Base-by-base conservation (phyloP, 495 filamentous ascomycete species). In the Pseudoneurospora amorphoporcata region DNA sequence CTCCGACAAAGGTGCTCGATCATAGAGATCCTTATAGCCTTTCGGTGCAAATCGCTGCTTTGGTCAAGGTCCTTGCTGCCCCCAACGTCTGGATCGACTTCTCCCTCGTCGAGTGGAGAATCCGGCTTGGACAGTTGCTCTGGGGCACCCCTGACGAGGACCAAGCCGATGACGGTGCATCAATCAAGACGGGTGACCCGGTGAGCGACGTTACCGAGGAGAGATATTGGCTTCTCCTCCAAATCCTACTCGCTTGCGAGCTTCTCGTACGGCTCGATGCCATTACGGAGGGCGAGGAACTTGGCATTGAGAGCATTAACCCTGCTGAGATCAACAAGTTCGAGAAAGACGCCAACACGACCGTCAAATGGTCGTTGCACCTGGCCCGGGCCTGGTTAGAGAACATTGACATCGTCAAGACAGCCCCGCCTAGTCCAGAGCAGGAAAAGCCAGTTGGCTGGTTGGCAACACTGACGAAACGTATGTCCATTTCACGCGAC, bases 321-420 rank as follows among this genome's bases (percentile, higher is more conserved):
- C 78, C 83, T 8, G 84, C 88, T 16, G 91, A 94, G 72, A 84
- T 90, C 37, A 82, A 84, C 38, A 83, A 85, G 12, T 92, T 93
- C 69, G 88, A 91, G 39, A 86, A 86, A 73, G 82, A 90, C 42
- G 87, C 89, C 29, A 90, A 87, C 39, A 82, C 83, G 17, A 92
- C 92, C 73, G 88, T 94, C 16, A 89, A 90, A 75, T 97, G 93
- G 93, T 92, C 94, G 74, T 79, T 97, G 39, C 81, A 94, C 19
- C 85, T 93, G 40, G 92, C 91, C 40, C 87, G 91, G 17, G 84
- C 88, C 3, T 94, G 93, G 83, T 84, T 95, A 16, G 91, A 94
- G 74, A 93, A 92, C 77, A 89, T 97, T 32, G 82, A 82, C 8
- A 77, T 86, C 17, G 81, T 76, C 45, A 85, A 79, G 74, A 83